Conservation (phyloP, 2,329 filamentous ascomycete genomes). For the Pseudohalonectria lignicola region DNA sequence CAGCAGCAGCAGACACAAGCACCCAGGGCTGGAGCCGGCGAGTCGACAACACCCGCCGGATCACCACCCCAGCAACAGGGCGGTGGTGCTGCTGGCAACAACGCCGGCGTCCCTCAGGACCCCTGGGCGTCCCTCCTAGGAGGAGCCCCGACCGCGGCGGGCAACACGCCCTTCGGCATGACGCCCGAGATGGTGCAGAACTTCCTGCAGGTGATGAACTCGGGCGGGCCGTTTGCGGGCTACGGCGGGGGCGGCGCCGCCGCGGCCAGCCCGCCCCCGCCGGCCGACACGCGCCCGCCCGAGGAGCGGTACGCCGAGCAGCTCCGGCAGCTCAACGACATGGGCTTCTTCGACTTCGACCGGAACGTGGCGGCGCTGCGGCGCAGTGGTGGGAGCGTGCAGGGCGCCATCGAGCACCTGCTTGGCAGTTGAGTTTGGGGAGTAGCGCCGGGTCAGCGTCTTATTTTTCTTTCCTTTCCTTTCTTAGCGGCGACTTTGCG, state of each 20-base stretch:
- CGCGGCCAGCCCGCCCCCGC: slow-evolving; percentile 34
- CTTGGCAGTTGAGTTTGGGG: slow-evolving; percentile 23
- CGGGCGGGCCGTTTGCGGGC: too few species aligned
- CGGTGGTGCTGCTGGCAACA: neutral
- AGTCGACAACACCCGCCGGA: slow-evolving; percentile 42
- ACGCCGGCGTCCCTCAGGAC: neutral
- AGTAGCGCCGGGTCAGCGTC: too few species aligned
- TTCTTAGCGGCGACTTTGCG: too few species aligned
- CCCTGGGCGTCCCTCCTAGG: too few species aligned
- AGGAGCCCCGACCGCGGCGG: too few species aligned
- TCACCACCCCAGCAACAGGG: neutral
- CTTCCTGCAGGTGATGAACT: neutral
- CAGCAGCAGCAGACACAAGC: too few species aligned
- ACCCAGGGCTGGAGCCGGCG: too few species aligned
- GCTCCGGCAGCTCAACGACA: slow-evolving; percentile 88
- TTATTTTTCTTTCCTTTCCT: too few species aligned
- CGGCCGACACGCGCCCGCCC: slow-evolving; percentile 74
- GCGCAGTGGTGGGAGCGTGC: slow-evolving; percentile 84
- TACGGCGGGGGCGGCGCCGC: slow-evolving; percentile 14
- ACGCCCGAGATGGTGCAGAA: neutral
- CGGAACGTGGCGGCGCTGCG: slow-evolving; percentile 80
- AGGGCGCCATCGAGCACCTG: slow-evolving; percentile 77
- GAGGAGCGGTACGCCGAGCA: slow-evolving; percentile 91
- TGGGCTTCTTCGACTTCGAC: slow-evolving; percentile 98
- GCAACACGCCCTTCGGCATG: neutral